These are phyloP conservation scores for Populus deltoides DNA, from an alignment of 345 rosid species.

Conservation along the genomic window DNA sequence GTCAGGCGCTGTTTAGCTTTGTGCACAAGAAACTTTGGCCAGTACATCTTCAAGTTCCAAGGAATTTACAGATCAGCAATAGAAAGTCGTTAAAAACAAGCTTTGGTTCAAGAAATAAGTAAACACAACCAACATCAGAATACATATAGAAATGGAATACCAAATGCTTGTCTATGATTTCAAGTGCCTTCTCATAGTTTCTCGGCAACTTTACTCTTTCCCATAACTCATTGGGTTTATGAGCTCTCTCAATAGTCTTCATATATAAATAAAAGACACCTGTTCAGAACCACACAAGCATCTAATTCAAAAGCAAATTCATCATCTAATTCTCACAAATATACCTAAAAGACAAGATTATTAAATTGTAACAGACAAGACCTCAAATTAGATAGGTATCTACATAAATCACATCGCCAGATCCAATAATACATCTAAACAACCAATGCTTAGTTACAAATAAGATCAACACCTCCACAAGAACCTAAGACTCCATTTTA, in stretches of 20 bases:
- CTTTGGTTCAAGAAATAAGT: not conserved
- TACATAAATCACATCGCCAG: not conserved
- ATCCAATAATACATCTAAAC: not conserved
- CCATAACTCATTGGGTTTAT: conserved; percentile 84
- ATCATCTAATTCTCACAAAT: not conserved
- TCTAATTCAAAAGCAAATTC: not conserved
- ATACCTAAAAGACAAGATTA: not conserved
- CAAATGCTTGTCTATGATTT: conserved; percentile 82
- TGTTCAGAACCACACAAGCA: conserved; percentile 21
- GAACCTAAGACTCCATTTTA: not conserved
- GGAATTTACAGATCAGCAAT: not conserved
- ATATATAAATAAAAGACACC: conserved; percentile 89
- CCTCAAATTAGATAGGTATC: not conserved
- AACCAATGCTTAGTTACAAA: not conserved
- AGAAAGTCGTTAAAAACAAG: not conserved
- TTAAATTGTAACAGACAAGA: not conserved
- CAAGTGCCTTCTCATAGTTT: conserved; percentile 92
- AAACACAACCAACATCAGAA: not conserved
- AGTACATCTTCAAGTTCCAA: conserved; percentile 53
- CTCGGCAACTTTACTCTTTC: conserved; percentile 80
- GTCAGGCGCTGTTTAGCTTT: conserved; percentile 90
- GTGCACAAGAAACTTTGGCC: conserved; percentile 89
- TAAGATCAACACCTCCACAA: not conserved
- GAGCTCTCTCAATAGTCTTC: conserved; percentile 98
- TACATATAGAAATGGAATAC: conserved; percentile 32